These are phyloP conservation scores for Amauroascus niger DNA, from an alignment of 2,329 filamentous ascomycete genomes.

Conservation along the genomic window DNA sequence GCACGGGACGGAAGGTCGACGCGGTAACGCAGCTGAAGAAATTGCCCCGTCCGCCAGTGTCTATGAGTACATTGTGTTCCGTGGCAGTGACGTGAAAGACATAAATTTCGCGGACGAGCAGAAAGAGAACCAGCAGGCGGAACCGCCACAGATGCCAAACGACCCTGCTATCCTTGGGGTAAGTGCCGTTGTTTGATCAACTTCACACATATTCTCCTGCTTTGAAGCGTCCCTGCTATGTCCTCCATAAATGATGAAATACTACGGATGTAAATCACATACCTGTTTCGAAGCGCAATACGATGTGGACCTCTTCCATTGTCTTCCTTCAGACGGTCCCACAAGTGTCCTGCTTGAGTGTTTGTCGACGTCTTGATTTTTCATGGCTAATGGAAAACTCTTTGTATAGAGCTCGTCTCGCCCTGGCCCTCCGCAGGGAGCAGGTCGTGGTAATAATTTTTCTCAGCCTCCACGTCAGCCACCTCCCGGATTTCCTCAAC, in stretches of 20 bases:
- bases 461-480: conserved; percentile 33
- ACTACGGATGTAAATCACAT: conserved; percentile 92
- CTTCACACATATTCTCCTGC: conserved; percentile 5
- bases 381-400: conserved; percentile 19
- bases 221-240: conserved; percentile 2
- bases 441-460: conserved; percentile 33
- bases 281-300: conserved; percentile 84
- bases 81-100: conserved; percentile 97
- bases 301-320: conserved; percentile 97
- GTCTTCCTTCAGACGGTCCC: conserved; percentile 89
- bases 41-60: conserved; percentile 74
- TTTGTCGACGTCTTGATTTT: neutral
- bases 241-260: conserved; percentile 64
- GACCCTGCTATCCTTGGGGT: conserved; percentile 96
- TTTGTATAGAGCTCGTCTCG: conserved; percentile 35
- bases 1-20: conserved; percentile 86
- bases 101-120: conserved; percentile 81
- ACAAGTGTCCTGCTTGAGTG: neutral
- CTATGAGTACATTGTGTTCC: conserved; percentile 98
- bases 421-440: conserved; percentile 33
- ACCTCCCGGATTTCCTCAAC: conserved; percentile 34
- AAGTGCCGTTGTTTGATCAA: conserved; percentile 45
- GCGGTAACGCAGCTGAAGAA: conserved; percentile 67
- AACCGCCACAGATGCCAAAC: conserved; percentile 70
- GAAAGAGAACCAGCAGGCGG: conserved; percentile 60